Percentiles rank a stretch among this genome's conserved stretches.
Conservation (phyloP, 768 basidiomycete species). For the Boletus eberwhitei region DNA sequence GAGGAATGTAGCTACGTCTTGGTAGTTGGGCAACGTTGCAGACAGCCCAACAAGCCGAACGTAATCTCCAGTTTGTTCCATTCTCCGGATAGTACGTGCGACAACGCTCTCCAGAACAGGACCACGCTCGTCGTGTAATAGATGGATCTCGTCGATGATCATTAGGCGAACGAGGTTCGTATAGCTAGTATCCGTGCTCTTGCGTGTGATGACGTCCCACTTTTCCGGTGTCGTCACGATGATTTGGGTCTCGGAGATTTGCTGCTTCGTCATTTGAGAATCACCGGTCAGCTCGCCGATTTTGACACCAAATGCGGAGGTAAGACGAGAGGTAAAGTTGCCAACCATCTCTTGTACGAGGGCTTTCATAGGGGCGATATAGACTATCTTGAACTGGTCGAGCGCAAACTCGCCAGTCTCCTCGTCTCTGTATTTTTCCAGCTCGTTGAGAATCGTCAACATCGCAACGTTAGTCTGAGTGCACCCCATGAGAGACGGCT, state of each 20-base stretch:
- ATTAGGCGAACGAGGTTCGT: constrained; percentile 94
- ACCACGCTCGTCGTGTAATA: constrained; percentile 96
- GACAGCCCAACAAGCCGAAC: constrained; percentile 94
- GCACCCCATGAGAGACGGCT: constrained; percentile 11
- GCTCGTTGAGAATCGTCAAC: constrained; percentile 88
- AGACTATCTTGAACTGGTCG: constrained; percentile 93
- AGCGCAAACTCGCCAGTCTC: constrained; percentile 77
- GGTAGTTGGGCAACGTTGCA: constrained; percentile 97
- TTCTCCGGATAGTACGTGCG: constrained; percentile 83
- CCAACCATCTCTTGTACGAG: constrained; percentile 99
- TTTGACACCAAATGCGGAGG: constrained; percentile 61
- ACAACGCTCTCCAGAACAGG: constrained; percentile 92
- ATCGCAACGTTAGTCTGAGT: constrained; percentile 94
- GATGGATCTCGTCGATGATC: constrained; percentile 97
- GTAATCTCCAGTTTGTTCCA: constrained; percentile 93
- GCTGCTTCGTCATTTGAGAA: constrained; percentile 96
- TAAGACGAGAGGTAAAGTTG: constrained; percentile 80
- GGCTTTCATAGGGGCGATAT: constrained; percentile 99
- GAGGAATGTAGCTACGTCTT: constrained; percentile 96
- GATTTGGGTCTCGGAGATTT: constrained; percentile 95
- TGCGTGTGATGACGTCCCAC: constrained; percentile 99
- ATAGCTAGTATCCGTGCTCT: constrained; percentile 94
- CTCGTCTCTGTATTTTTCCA: constrained; percentile 84
- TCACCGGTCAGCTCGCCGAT: constrained; percentile 97
- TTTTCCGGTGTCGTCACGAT: constrained; percentile 99